Evolutionary conservation across 2,329 filamentous ascomycete genomes (phyloP).

Genomic region (Biscogniauxia mediterranea): DNA sequence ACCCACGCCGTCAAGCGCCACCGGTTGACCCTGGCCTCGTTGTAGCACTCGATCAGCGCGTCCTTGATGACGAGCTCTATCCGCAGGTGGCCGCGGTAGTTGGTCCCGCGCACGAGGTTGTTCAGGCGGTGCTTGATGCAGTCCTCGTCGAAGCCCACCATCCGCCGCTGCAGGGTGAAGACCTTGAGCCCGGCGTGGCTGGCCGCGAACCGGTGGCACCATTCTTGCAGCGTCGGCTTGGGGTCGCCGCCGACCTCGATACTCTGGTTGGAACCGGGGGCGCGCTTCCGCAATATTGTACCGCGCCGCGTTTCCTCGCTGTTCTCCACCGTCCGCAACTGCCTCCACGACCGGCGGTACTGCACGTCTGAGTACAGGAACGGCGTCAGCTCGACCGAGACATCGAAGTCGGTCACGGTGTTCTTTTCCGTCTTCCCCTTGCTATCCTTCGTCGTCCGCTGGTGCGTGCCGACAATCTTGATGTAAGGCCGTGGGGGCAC

Average conservation of each 20-base stretch:
- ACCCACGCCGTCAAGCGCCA: conserved; percentile 66
- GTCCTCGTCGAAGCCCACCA: conserved; percentile 61
- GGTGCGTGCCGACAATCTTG: conserved; percentile 53
- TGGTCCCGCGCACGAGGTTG: conserved; percentile 59
- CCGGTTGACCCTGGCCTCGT: conserved; percentile 57
- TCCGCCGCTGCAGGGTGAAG: conserved; percentile 49
- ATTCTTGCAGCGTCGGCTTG: conserved; percentile 50
- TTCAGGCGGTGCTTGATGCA: conserved; percentile 51
- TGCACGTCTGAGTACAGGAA: conserved; percentile 50
- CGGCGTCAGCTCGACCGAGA: conserved; percentile 57
- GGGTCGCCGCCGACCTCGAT: conserved; percentile 41
- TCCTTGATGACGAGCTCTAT: conserved; percentile 61
- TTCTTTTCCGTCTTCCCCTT: conserved; percentile 46
- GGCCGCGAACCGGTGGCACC: conserved; percentile 68
- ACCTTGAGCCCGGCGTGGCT: conserved; percentile 56
- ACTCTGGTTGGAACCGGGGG: conserved; percentile 37
- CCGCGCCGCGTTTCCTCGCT: conserved; percentile 64
- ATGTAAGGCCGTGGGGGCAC: conserved; percentile 54
- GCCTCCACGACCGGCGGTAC: conserved; percentile 39
- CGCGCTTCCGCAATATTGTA: conserved; percentile 48
- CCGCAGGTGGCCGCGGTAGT: conserved; percentile 62
- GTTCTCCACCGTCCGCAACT: conserved; percentile 54
- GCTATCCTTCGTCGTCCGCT: conserved; percentile 40
- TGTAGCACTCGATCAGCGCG: conserved; percentile 61
- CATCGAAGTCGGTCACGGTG: conserved; percentile 57